Evolutionary conservation across 805 yeast genomes (phyloP).

Genomic region (Monosporozyma aerobia): DNA sequence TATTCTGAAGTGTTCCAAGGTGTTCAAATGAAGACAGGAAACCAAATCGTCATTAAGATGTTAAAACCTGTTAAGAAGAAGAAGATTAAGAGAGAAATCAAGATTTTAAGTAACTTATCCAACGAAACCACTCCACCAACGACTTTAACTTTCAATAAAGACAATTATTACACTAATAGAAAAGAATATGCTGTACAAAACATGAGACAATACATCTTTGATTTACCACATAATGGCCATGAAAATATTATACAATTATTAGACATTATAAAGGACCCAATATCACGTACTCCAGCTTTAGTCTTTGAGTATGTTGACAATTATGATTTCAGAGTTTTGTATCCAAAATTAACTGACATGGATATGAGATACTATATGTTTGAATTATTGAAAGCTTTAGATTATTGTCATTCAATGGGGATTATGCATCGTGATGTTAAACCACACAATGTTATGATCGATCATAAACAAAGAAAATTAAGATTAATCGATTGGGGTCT

Average conservation of each 20-base stretch:
- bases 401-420: conserved; percentile 88
- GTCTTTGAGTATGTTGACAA: conserved; percentile 80
- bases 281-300: conserved; percentile 75
- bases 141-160: conserved; percentile 7
- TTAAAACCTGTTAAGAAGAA: conserved; percentile 88
- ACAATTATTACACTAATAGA: conserved; percentile 23
- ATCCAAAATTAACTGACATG: conserved; percentile 62
- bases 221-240: conserved; percentile 28
- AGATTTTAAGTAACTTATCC: conserved; percentile 73
- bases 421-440: conserved; percentile 94
- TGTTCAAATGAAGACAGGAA: conserved; percentile 52
- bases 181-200: conserved; percentile 20
- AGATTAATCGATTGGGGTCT: conserved; percentile 92
- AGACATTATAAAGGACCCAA: conserved; percentile 76
- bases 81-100: conserved; percentile 83
- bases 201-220: conserved; percentile 22
- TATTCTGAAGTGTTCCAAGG: conserved; percentile 94
- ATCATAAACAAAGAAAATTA: conserved; percentile 58
- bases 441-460: conserved; percentile 94
- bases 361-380: conserved; percentile 80
- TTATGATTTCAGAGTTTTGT: conserved; percentile 71
- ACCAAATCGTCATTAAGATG: conserved; percentile 74
- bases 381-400: conserved; percentile 73
- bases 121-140: conserved; percentile 27
- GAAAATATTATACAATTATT: conserved; percentile 69